Base-by-base conservation (phyloP, 1,284 basidiomycete genomes). In the Pisolithus thermaeus region DNA sequence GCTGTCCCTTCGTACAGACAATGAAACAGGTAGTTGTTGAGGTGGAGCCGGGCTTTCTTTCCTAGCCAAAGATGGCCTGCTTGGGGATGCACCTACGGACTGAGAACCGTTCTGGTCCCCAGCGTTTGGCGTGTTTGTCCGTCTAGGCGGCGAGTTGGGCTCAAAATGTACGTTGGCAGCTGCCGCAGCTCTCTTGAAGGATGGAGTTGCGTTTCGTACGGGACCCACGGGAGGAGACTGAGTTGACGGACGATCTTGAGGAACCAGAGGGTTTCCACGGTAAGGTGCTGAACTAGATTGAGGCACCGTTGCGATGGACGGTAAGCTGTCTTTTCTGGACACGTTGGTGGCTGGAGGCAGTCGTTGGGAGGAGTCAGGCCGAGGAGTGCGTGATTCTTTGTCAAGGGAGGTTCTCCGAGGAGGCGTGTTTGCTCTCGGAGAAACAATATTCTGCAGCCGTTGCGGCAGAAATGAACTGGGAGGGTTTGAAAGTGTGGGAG, bases 361-460 rank as follows among this genome's bases (percentile, higher is more conserved):
- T 47, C 65, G 62, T 27, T 64, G 63, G 27, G 54, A 64, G 42
- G 66, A 65, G 62, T 65, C 64, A 56, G 52, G 59, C 25, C 46
- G 42, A 7, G 56, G 47, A 23, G 46, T 16, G 48, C 46, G 47
- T 49, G 51, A 39, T 6, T 46, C 50, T 47, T 44, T 59, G 46
- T 51, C 58, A 12, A 49, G 30, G 23, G 48, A 48, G 30, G 47
- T 25, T 35, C 39, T 53, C 46, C 30, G 50, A 27, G 56, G 50
- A 1, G 51, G 52, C 1, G 50, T 46, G 12, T 32, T 49, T 37
- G 67, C 58, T 54, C 55, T 56, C 40, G 60, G 5, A 35, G 32
- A 47, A 59, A 70, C 50, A 53, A 61, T 50, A 64, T 64, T 62
- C 58, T 75, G 74, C 3, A 76, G 63, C 20, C 70, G 66, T 37